phyloP scores from a whole-genome alignment of 2,329 filamentous ascomycete species.

The Epichloe gansuensis region DNA sequence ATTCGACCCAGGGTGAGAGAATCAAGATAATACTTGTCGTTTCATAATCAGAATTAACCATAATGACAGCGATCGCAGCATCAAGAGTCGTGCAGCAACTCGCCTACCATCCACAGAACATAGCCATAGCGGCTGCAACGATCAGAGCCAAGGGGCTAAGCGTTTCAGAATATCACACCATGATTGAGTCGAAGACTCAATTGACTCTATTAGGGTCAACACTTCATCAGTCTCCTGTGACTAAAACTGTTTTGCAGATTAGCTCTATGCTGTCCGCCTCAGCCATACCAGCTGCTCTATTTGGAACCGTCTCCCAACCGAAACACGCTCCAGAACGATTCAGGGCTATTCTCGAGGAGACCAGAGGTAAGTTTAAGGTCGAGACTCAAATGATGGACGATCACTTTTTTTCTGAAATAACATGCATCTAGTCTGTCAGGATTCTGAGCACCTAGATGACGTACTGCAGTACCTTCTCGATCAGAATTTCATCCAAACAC shows the following conservation, averaged over 20 bases:
- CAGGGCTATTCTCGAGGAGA: constrained; percentile 7
- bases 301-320: constrained; percentile 5
- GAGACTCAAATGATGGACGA: neutral
- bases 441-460: constrained; percentile 10
- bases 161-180: constrained; percentile 9
- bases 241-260: constrained; percentile 12
- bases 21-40: neutral
- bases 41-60: neutral
- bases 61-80: constrained; percentile 9
- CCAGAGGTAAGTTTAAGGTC: constrained; percentile 6
- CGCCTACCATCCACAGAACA: constrained; percentile 11
- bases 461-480: constrained; percentile 14
- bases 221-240: constrained; percentile 13
- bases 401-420: neutral
- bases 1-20: constrained; percentile 8
- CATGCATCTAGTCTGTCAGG: constrained; percentile 9
- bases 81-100: constrained; percentile 9
- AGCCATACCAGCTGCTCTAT: constrained; percentile 12
- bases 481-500: constrained; percentile 13
- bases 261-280: constrained; percentile 14
- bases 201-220: constrained; percentile 10
- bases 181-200: constrained; percentile 5
- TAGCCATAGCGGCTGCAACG: constrained; percentile 12
- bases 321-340: constrained; percentile 9
- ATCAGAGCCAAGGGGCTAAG: constrained; percentile 10